Conservation (phyloP, 2,329 filamentous ascomycete genomes). For the Chaetomiaceae sp. region DNA sequence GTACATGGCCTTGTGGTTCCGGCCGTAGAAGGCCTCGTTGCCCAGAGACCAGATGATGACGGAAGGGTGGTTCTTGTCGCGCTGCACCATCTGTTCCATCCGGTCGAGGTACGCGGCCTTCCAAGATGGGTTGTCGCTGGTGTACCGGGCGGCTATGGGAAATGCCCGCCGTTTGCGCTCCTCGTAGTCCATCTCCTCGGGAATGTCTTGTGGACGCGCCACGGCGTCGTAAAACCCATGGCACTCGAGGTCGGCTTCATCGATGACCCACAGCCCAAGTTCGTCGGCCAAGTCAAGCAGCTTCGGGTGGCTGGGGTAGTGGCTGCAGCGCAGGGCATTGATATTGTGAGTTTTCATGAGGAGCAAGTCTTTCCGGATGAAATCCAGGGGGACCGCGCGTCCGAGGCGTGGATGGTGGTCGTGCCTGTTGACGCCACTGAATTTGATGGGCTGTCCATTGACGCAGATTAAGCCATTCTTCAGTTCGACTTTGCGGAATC, state of each 20-base stretch:
- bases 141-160: constrained; percentile 51
- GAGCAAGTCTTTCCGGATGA: constrained; percentile 56
- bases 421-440: constrained; percentile 65
- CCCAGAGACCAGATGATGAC: constrained; percentile 70
- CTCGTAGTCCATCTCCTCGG: constrained; percentile 55
- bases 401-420: constrained; percentile 64
- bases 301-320: constrained; percentile 61
- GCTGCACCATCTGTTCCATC: constrained; percentile 57
- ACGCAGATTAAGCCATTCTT: constrained; percentile 57
- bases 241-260: constrained; percentile 49
- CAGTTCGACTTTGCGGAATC: constrained; percentile 62
- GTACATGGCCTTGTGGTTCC: constrained; percentile 65
- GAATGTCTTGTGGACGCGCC: constrained; percentile 48
- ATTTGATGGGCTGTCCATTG: constrained; percentile 57
- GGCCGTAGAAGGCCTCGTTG: constrained; percentile 69
- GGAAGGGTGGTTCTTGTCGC: constrained; percentile 68
- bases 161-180: constrained; percentile 56
- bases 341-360: constrained; percentile 69
- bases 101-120: constrained; percentile 63
- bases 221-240: constrained; percentile 51
- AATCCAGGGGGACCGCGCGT: constrained; percentile 59
- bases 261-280: constrained; percentile 59
- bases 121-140: constrained; percentile 59
- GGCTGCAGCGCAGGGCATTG: constrained; percentile 65
- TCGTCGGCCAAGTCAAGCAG: constrained; percentile 60